Evolutionary conservation across 1,284 basidiomycete species (phyloP), one percentile per base, ranked within the genome.

Genomic region (Moesziomyces antarcticus): DNA sequence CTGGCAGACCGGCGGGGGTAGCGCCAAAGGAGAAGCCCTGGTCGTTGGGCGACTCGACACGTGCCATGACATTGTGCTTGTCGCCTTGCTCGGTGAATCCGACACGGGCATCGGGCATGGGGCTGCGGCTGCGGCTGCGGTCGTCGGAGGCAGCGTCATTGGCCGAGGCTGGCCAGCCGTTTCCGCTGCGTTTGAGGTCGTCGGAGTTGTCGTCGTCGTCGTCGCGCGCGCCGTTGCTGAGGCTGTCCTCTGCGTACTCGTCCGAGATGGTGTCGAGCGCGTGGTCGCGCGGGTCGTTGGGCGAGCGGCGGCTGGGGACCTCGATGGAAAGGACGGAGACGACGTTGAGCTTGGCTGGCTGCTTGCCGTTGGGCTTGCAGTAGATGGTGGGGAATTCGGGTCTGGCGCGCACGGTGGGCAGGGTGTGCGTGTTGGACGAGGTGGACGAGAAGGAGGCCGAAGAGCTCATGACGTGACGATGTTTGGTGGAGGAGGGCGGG

Each of bases 251-350:
- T 27, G 56, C 69, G 24, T 55, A 72, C 21, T 58, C 66, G 46
- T 75, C 64, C 20, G 62, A 58, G 46, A 76, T 73, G 45, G 77
- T 78, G 42, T 69, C 63, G 9, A 77, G 63, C 21, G 79, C 64
- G 13, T 73, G 56, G 1, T 75, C 22, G 78, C 64, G 63, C 16
- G 47, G 18, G 8, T 74, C 67, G 52, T 21, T 21, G 89, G 91
- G 41, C 90, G 88, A 87, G 61, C 92, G 87, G 83, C 92, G 89
- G 63, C 89, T 88, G 4, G 94, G 92, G 0, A 97, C 89, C 85
- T 95, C 93, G 79, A 97, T 89, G 65, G 93, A 88, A 62, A 97
- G 90, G 78, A 97, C 92, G 79, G 93, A 95, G 14, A 93, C 94
- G 69, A 97, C 86, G 1, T 91, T 90, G 49, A 88, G 83, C 77